Conservation (phyloP, 352 stramenopile genomes). For the Saprolegnia diclina region DNA sequence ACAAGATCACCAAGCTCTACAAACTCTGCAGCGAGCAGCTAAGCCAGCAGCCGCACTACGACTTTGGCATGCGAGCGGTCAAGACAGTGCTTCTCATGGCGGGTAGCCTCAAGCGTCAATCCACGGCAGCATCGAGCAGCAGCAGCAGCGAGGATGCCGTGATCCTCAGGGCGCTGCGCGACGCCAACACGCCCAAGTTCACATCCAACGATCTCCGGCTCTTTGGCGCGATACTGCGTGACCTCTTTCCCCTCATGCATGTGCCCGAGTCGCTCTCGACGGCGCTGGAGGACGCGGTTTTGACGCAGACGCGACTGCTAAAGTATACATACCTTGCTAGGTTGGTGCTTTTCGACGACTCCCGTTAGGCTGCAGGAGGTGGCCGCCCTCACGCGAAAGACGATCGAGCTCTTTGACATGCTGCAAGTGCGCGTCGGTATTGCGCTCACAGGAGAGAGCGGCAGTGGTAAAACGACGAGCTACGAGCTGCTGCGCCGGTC, state of each 20-base stretch:
- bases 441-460: constrained; percentile 66
- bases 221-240: constrained; percentile 84
- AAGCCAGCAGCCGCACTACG: constrained; percentile 78
- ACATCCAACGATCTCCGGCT: constrained; percentile 81
- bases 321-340: constrained; percentile 5
- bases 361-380: constrained; percentile 13
- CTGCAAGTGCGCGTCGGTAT: constrained; percentile 88
- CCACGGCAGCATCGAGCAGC: constrained; percentile 8
- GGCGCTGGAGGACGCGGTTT: constrained; percentile 13
- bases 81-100: constrained; percentile 77
- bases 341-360: not conserved
- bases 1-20: constrained; percentile 72
- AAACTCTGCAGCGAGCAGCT: constrained; percentile 83
- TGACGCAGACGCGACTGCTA: not conserved
- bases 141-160: constrained; percentile 37
- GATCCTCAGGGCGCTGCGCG: constrained; percentile 91
- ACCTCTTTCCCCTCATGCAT: constrained; percentile 68
- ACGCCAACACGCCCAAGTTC: constrained; percentile 90
- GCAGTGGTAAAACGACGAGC: constrained; percentile 65
- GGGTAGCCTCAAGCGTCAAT: constrained; percentile 50
- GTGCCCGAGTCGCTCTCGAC: constrained; percentile 16
- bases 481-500: constrained; percentile 43
- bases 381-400: constrained; percentile 40
- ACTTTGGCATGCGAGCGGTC: constrained; percentile 85
- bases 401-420: constrained; percentile 89